These are phyloP conservation scores for Magnusiomyces magnusii DNA, from an alignment of 1,139 yeast genomes.

Conservation along the genomic window DNA sequence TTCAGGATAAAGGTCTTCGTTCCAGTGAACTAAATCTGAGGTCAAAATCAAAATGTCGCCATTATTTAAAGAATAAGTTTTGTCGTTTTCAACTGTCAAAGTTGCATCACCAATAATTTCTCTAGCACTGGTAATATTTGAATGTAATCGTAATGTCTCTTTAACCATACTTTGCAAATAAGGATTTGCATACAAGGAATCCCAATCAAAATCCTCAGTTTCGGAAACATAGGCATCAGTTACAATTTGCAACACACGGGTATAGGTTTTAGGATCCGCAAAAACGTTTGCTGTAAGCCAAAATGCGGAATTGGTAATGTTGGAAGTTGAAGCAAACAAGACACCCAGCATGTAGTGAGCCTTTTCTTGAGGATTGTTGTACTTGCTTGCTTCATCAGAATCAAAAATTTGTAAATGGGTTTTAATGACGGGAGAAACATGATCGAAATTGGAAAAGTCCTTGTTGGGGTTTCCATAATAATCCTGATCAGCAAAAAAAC, in stretches of 20 bases:
- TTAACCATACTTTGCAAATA: constrained; percentile 14
- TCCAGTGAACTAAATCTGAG: constrained; percentile 13
- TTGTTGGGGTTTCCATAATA: not conserved
- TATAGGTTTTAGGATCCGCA: constrained; percentile 9
- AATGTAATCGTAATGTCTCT: constrained; percentile 17
- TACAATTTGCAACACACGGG: constrained; percentile 13
- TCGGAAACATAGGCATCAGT: constrained; percentile 11
- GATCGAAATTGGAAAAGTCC: not conserved
- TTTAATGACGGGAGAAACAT: constrained; percentile 7
- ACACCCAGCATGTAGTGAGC: constrained; percentile 12
- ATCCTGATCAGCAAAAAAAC: constrained; percentile 5
- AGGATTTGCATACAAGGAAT: constrained; percentile 10
- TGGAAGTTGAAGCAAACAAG: constrained; percentile 13
- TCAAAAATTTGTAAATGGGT: constrained; percentile 7
- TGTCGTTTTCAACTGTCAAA: constrained; percentile 2
- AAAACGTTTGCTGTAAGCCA: constrained; percentile 18
- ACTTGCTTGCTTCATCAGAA: not conserved
- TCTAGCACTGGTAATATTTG: constrained; percentile 13
- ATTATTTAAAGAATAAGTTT: constrained; percentile 8
- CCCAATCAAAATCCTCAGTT: constrained; percentile 17
- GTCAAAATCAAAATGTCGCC: constrained; percentile 9
- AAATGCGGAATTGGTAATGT: constrained; percentile 17
- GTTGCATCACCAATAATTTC: constrained; percentile 10
- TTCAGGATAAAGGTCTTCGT: constrained; percentile 11
- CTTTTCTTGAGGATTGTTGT: constrained; percentile 5